phyloP scores from a whole-genome alignment of 2,329 filamentous ascomycete species.

The Harringtonia lauricola region DNA sequence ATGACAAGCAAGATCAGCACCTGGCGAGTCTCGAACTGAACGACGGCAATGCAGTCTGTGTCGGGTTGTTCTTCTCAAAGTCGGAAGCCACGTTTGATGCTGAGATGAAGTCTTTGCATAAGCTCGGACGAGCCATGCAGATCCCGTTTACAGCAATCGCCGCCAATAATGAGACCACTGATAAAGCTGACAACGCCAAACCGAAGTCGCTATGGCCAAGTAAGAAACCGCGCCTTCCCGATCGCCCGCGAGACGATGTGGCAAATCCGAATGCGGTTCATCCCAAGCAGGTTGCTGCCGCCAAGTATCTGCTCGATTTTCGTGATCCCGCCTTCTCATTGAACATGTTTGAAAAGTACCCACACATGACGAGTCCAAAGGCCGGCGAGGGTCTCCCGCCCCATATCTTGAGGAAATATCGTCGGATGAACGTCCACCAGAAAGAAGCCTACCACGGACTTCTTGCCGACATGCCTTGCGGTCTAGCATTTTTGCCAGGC shows the following conservation, averaged over 20 bases:
- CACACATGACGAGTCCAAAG: slow-evolving; percentile 12
- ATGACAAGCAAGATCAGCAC: background rate
- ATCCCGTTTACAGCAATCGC: background rate
- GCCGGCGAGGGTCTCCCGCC: slow-evolving; percentile 6
- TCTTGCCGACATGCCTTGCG: slow-evolving; percentile 26
- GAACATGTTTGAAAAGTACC: slow-evolving; percentile 14
- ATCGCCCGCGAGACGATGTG: background rate
- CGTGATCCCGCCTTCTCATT: slow-evolving; percentile 8
- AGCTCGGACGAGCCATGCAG: slow-evolving; percentile 4
- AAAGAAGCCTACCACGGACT: slow-evolving; percentile 23
- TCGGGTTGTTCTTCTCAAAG: slow-evolving; percentile 9
- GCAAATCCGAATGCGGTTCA: slow-evolving; percentile 3
- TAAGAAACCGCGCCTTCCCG: background rate
- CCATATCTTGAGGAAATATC: slow-evolving; percentile 14
- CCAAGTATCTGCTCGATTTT: slow-evolving; percentile 14
- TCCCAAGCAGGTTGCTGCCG: slow-evolving; percentile 11
- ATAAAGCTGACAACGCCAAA: background rate
- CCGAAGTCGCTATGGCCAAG: background rate
- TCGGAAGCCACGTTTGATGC: slow-evolving; percentile 11
- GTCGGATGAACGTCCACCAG: slow-evolving; percentile 27
- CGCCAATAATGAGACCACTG: background rate
- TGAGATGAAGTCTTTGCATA: slow-evolving; percentile 10
- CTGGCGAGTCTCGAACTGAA: slow-evolving; percentile 2
- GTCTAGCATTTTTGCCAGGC: slow-evolving; percentile 32
- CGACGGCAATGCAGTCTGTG: slow-evolving; percentile 4